These are phyloP conservation scores for Saccharomycopsis schoenii DNA, from an alignment of 805 yeast species.

Conservation along the genomic window DNA sequence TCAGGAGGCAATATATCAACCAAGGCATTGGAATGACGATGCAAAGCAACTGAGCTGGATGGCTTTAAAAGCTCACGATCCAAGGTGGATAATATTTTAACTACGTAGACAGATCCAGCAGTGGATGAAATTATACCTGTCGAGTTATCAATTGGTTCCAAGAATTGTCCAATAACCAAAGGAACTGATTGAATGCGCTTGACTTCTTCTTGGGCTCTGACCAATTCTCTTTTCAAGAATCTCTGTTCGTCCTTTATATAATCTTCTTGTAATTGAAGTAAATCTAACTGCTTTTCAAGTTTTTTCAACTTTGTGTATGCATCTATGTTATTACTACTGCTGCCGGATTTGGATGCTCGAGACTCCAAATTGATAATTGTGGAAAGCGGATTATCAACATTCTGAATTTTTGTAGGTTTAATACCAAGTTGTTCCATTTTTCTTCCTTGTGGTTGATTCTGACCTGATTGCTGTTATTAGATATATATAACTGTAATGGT, in stretches of 20 bases:
- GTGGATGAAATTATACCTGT: constrained; percentile 96
- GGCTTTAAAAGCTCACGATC: constrained; percentile 93
- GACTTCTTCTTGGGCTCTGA: constrained; percentile 97
- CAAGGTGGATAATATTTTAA: constrained; percentile 84
- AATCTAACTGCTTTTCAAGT: constrained; percentile 82
- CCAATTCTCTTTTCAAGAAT: constrained; percentile 85
- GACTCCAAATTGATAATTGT: constrained; percentile 24
- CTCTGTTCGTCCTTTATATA: constrained; percentile 97
- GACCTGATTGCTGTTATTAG: too few relatives aligned
- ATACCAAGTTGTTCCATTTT: constrained; percentile 59
- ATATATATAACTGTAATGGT: too few relatives aligned
- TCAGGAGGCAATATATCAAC: constrained; percentile 98
- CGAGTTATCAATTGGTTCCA: constrained; percentile 94
- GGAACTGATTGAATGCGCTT: constrained; percentile 97
- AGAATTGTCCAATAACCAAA: constrained; percentile 92
- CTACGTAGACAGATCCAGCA: constrained; percentile 96
- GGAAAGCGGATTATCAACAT: constrained; percentile 22
- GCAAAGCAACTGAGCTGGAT: constrained; percentile 91
- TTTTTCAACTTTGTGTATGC: constrained; percentile 78
- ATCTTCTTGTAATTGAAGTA: constrained; percentile 82
- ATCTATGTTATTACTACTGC: constrained; percentile 37
- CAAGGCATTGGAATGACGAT: constrained; percentile 95
- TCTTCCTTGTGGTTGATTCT: not conserved
- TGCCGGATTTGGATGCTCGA: constrained; percentile 20
- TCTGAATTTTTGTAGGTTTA: constrained; percentile 26